Conservation (phyloP, 169 alveolate species). For the Eimeria brunetti region DNA sequence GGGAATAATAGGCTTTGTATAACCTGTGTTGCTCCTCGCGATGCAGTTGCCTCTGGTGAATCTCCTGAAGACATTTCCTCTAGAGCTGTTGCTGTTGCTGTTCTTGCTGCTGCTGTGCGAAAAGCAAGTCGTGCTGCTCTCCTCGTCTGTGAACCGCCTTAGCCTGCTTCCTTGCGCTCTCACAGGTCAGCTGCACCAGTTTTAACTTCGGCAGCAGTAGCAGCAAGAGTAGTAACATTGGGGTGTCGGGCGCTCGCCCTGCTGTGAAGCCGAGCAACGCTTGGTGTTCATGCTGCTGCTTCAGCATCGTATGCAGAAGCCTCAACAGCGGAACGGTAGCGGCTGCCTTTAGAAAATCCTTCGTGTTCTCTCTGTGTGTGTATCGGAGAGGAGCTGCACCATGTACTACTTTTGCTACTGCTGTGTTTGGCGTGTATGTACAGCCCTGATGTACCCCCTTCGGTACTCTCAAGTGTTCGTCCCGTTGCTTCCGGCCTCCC, state of each 20-base stretch:
- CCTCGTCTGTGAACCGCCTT: constrained; percentile 57
- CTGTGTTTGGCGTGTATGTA: neutral
- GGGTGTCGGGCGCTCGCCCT: neutral
- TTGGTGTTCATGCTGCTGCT: neutral
- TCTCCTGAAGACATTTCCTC: constrained; percentile 16
- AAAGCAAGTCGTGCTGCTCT: constrained; percentile 55
- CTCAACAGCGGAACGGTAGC: neutral
- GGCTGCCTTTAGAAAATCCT: neutral
- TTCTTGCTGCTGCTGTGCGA: constrained; percentile 48
- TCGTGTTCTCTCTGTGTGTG: neutral
- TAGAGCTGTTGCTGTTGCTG: constrained; percentile 28
- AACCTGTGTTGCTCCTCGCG: neutral
- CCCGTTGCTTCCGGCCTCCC: constrained; percentile 59
- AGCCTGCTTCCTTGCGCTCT: constrained; percentile 55
- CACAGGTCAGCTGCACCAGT: constrained; percentile 45
- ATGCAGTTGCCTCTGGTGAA: constrained; percentile 40
- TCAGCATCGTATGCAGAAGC: neutral
- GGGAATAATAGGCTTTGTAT: neutral
- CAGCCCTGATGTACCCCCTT: constrained; percentile 60
- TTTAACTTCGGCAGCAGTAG: neutral
- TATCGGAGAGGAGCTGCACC: neutral
- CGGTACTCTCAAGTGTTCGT: constrained; percentile 60
- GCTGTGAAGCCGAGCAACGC: neutral
- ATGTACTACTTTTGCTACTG: neutral
- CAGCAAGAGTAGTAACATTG: neutral